phyloP scores from a whole-genome alignment of 2,329 filamentous ascomycete genomes.

The Phialophora verrucosa region DNA sequence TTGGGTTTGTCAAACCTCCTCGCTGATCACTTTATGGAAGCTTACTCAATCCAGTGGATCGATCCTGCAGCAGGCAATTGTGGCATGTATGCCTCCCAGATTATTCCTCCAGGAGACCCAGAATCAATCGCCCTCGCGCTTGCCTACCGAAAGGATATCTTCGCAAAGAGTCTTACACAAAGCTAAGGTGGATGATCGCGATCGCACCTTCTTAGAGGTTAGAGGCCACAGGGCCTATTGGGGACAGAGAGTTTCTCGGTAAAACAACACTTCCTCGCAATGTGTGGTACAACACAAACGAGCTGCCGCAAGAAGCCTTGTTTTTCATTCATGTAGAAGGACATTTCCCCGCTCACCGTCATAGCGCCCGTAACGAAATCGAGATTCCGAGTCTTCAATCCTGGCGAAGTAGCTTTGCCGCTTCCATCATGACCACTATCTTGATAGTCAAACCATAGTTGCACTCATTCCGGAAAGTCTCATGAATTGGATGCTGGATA shows the following conservation, averaged over 20 bases:
- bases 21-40: neutral
- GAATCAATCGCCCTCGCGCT: conserved; percentile 27
- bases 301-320: neutral
- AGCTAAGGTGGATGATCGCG: neutral
- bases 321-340: neutral
- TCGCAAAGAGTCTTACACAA: neutral
- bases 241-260: neutral
- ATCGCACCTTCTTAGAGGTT: neutral
- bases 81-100: conserved; percentile 37
- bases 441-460: neutral
- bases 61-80: conserved; percentile 35
- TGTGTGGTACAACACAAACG: neutral
- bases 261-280: neutral
- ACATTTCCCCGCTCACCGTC: too few species aligned
- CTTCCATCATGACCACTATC: neutral
- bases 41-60: conserved; percentile 35
- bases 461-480: neutral
- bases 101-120: conserved; percentile 38
- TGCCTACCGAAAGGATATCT: conserved; percentile 32
- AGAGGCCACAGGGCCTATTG: neutral
- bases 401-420: neutral
- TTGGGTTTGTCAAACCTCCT: conserved; percentile 27
- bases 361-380: neutral
- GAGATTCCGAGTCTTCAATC: neutral
- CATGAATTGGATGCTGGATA: neutral